Conservation (phyloP, 1,139 yeast genomes). For the Pneumocystis jirovecii region DNA sequence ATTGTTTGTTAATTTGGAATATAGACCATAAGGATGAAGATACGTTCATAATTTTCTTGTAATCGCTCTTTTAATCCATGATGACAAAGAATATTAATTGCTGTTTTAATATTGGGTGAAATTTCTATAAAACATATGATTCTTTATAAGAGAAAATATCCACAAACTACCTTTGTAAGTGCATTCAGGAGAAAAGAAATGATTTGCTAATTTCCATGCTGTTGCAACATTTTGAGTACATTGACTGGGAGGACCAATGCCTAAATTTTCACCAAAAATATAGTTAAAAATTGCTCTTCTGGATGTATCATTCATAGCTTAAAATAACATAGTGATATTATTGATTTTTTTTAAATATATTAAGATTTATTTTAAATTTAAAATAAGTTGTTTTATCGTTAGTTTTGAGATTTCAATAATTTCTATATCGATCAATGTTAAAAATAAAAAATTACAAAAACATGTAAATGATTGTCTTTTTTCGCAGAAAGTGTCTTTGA, state of each 20-base stretch:
- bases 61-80: neutral
- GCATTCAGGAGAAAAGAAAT: neutral
- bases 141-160: neutral
- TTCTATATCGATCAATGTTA: neutral
- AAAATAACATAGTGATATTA: neutral
- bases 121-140: neutral
- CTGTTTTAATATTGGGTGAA: neutral
- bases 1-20: neutral
- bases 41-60: neutral
- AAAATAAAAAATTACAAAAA: no score
- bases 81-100: neutral
- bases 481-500: no score
- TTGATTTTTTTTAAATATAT: neutral
- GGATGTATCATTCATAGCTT: neutral
- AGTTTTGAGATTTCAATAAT: no score
- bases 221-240: neutral
- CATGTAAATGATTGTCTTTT: neutral
- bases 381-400: neutral
- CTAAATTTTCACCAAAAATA: neutral
- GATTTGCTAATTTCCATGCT: neutral
- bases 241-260: neutral
- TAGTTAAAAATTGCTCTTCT: neutral
- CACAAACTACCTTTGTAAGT: neutral
- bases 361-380: neutral
- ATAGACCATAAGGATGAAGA: neutral